A percentile compares a stretch with the other conserved stretches of the same genome.
phyloP scores from a whole-genome alignment of 2,329 filamentous ascomycete genomes.

The Aspergillus jensenii region DNA sequence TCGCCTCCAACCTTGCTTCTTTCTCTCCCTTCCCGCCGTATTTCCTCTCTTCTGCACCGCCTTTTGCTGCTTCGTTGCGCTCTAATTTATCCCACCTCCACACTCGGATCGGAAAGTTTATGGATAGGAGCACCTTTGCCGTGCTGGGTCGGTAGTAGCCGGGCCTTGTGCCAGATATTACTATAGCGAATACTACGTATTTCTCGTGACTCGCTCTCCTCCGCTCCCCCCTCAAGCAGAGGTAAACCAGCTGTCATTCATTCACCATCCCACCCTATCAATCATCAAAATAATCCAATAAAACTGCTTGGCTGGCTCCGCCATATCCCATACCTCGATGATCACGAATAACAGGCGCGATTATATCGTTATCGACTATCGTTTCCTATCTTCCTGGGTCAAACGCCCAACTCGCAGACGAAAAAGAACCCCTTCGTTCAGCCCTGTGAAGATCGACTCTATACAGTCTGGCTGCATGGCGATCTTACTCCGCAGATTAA shows the following conservation, averaged over 20 bases:
- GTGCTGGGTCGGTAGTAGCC: not conserved
- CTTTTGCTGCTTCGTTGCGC: not conserved
- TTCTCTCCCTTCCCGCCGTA: not conserved
- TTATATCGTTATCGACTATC: constrained; percentile 35
- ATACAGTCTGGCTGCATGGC: constrained; percentile 25
- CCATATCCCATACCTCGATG: constrained; percentile 34
- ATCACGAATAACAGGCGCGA: constrained; percentile 34
- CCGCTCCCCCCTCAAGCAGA: not conserved
- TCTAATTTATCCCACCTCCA: not conserved
- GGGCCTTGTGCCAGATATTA: not conserved
- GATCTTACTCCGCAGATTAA: constrained; percentile 20
- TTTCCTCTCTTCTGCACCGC: not conserved
- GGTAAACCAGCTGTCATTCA: not conserved
- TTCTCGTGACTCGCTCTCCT: constrained; percentile 5
- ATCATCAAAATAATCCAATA: not conserved
- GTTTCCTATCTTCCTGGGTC: constrained; percentile 35
- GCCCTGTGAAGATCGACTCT: constrained; percentile 8
- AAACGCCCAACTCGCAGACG: constrained; percentile 28
- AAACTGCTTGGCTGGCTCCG: not conserved
- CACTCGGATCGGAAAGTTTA: not conserved
- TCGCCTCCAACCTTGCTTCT: constrained; percentile 4
- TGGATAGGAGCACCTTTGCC: not conserved
- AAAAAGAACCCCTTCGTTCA: constrained; percentile 18
- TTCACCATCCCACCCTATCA: not conserved
- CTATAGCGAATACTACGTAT: constrained; percentile 1